Evolutionary conservation across 768 basidiomycete genomes (phyloP), one percentile per base, ranked within the genome.

Genomic region (Trametes elegans): DNA sequence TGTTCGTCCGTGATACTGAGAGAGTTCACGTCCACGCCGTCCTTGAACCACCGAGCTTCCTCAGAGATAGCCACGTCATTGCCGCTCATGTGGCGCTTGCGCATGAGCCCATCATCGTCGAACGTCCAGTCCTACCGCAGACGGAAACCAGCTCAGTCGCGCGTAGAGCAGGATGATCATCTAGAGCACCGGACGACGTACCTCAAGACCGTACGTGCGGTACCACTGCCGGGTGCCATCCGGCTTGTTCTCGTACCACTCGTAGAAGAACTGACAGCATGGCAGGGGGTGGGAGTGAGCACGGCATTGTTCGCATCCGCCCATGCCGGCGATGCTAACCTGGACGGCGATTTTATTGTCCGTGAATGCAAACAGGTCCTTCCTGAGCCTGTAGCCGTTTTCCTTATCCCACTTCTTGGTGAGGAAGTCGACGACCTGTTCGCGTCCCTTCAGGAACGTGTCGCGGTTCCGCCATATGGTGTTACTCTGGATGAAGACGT

Each of bases 391-490:
- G 65, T 84, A 84, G 32, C 73, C 68, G 39, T 72, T 71, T 66
- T 84, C 81, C 53, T 70, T 74, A 35, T 66, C 62, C 82, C 82
- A 84, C 60, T 83, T 84, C 54, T 70, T 66, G 16, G 66, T 71
- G 36, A 83, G 61, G 68, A 82, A 82, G 40, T 63, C 56, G 53
- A 74, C 71, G 44, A 82, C 75, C 44, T 74, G 73, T 5, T 69
- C 70, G 23, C 71, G 69, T 0, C 81, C 81, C 29, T 57, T 52
- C 56, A 78, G 61, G 65, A 84, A 84, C 16, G 66, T 53, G 63
- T 76, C 77, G 29, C 83, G 71, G 68, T 84, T 84, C 21, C 83
- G 69, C 83, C 81, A 83, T 61, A 77, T 68, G 5, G 75, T 76
- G 62, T 80, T n/a, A n/a, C n/a, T n/a, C 76, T 10, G 58, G 59